These are phyloP conservation scores for Termitomyces sp. DNA, from an alignment of 768 basidiomycete genomes.

Conservation along the genomic window DNA sequence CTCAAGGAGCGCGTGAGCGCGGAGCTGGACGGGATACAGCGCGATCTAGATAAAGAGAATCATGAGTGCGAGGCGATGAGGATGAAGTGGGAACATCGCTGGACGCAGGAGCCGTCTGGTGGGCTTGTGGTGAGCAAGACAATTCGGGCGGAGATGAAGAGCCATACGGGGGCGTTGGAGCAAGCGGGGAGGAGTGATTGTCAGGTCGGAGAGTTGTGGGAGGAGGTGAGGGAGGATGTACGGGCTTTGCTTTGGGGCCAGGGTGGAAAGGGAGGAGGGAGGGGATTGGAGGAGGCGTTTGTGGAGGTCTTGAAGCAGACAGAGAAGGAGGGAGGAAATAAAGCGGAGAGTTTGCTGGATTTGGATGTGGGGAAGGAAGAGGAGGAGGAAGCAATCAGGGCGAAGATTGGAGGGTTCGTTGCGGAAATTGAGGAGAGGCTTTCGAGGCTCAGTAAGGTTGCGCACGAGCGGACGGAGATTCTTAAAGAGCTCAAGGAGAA, in stretches of 20 bases:
- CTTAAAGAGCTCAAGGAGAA: conserved; percentile 96
- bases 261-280: conserved; percentile 2
- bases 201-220: conserved; percentile 73
- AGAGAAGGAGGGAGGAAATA: conserved; percentile 28
- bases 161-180: conserved; percentile 63
- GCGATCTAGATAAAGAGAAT: conserved; percentile 76
- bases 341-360: conserved; percentile 46
- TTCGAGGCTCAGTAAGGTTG: conserved; percentile 74
- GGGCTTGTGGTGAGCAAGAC: conserved; percentile 55
- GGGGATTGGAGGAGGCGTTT: conserved; percentile 60
- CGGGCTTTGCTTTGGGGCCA: conserved; percentile 36
- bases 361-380: conserved; percentile 66
- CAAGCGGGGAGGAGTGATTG: conserved; percentile 76
- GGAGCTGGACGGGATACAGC: conserved; percentile 57
- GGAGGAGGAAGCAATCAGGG: conserved; percentile 59
- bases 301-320: conserved; percentile 11
- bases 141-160: conserved; percentile 74
- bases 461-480: conserved; percentile 78
- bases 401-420: conserved; percentile 61
- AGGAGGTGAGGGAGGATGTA: conserved; percentile 61
- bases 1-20: conserved; percentile 52
- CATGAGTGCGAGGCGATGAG: conserved; percentile 86
- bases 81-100: conserved; percentile 81
- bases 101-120: conserved; percentile 79
- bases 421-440: conserved; percentile 76